These are phyloP conservation scores for Bonia amplexicaulis DNA, from an alignment of 176 grass and related monocot genomes.

Conservation along the genomic window DNA sequence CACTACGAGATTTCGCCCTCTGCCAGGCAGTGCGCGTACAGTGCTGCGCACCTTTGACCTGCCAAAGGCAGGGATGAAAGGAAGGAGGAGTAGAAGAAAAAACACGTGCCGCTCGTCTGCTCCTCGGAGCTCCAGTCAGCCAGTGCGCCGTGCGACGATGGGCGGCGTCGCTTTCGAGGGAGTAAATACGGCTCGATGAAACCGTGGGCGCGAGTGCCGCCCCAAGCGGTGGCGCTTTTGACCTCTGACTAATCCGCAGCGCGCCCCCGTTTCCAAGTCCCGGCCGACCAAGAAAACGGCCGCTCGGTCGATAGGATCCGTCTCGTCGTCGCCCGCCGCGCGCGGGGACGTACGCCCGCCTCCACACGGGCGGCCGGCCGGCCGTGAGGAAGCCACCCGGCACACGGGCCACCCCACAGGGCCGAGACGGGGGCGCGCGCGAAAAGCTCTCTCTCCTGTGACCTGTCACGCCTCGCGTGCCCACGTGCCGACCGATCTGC, in stretches of 20 bases:
- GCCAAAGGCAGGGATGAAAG: not conserved
- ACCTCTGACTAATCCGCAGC: not conserved
- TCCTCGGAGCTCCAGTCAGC: not conserved
- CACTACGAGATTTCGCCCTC: too few relatives aligned
- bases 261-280: not conserved
- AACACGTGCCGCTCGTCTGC: not conserved
- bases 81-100: not conserved
- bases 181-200: not conserved
- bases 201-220: not conserved
- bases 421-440: not conserved
- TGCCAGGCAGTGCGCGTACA: not conserved
- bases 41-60: not conserved
- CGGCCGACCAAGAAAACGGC: slow-evolving; percentile 29
- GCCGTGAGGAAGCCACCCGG: not conserved
- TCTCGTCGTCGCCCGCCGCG: not conserved
- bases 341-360: not conserved
- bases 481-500: not conserved
- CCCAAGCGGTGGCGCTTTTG: not conserved
- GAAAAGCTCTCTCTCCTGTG: slow-evolving; percentile 8
- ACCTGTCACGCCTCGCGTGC: slow-evolving; percentile 19
- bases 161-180: not conserved
- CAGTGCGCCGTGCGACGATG: not conserved
- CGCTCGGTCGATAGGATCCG: not conserved
- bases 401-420: not conserved
- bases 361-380: not conserved